phyloP scores from a whole-genome alignment of 2,329 filamentous ascomycete genomes.

The Microcera coccophila region DNA sequence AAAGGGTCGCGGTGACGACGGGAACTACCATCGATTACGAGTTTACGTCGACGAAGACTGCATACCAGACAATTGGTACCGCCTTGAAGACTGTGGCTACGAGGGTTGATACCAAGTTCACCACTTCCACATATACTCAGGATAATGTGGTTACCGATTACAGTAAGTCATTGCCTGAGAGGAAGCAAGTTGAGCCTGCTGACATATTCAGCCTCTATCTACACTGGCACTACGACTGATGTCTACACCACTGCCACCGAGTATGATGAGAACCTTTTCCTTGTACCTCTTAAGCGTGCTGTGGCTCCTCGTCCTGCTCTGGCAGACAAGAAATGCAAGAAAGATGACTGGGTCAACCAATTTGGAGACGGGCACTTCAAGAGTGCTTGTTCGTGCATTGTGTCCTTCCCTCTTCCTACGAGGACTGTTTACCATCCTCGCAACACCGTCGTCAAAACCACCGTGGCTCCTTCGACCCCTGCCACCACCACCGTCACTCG shows the following conservation, averaged over 20 bases:
- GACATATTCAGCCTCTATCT: background rate
- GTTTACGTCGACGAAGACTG: slow-evolving; percentile 4
- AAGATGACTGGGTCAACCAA: slow-evolving; percentile 6
- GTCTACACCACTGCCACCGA: slow-evolving; percentile 4
- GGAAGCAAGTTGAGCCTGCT: no score
- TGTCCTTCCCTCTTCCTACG: slow-evolving; percentile 7
- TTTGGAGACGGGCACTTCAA: slow-evolving; percentile 6
- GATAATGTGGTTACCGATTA: background rate
- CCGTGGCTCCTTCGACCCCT: background rate
- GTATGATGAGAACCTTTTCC: background rate
- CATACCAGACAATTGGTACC: slow-evolving; percentile 3
- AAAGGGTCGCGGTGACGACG: background rate
- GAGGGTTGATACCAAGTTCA: background rate
- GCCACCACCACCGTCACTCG: slow-evolving; percentile 1
- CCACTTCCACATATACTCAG: background rate
- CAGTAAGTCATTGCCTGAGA: background rate
- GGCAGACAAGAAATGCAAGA: slow-evolving; percentile 1
- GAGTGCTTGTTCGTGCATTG: slow-evolving; percentile 11
- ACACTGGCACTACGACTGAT: slow-evolving; percentile 2
- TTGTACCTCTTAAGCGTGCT: background rate
- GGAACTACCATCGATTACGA: slow-evolving; percentile 2
- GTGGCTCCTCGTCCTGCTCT: background rate
- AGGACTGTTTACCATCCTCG: slow-evolving; percentile 2
- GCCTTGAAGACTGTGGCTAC: slow-evolving; percentile 4
- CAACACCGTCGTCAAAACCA: background rate